Evolutionary conservation across 2,329 filamentous ascomycete species (phyloP).

Genomic region (Curvularia verruculosa): DNA sequence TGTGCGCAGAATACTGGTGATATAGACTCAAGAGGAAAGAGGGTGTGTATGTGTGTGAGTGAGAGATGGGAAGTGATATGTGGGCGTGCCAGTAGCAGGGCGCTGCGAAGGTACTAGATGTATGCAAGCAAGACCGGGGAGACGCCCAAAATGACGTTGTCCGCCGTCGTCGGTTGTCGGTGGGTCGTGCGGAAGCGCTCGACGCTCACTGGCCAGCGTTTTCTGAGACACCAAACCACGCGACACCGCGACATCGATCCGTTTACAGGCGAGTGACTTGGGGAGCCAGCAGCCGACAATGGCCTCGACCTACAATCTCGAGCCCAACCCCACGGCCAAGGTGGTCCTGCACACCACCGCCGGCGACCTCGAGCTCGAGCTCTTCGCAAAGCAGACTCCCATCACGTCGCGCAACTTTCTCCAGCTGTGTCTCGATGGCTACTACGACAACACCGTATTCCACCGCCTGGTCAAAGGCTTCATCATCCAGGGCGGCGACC

Average conservation of each 20-base stretch:
- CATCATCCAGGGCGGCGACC: constrained; percentile 92
- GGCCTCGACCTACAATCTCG: constrained; percentile 91
- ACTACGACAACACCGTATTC: constrained; percentile 93
- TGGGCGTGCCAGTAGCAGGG: constrained; percentile 11
- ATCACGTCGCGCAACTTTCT: constrained; percentile 94
- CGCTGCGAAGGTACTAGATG: background rate
- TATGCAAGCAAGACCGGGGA: background rate
- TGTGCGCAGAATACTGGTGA: background rate
- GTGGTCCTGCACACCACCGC: constrained; percentile 87
- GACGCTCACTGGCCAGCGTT: constrained; percentile 11
- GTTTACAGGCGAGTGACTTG: background rate
- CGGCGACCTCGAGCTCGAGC: constrained; percentile 87
- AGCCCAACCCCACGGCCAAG: constrained; percentile 91
- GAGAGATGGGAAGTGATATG: constrained; percentile 1
- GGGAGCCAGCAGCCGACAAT: constrained; percentile 57
- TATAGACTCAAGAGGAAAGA: background rate
- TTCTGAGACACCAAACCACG: constrained; percentile 7
- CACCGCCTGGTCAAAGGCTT: constrained; percentile 92
- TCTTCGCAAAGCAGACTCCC: constrained; percentile 94
- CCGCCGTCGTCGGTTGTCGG: constrained; percentile 1
- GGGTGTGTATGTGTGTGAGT: background rate
- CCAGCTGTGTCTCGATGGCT: constrained; percentile 91
- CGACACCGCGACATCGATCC: constrained; percentile 6
- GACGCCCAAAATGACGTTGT: constrained; percentile 19
- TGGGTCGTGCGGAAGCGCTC: constrained; percentile 15